These are phyloP conservation scores for Zygosaccharomyces sapae DNA, from an alignment of 1,139 yeast species.

Conservation along the genomic window DNA sequence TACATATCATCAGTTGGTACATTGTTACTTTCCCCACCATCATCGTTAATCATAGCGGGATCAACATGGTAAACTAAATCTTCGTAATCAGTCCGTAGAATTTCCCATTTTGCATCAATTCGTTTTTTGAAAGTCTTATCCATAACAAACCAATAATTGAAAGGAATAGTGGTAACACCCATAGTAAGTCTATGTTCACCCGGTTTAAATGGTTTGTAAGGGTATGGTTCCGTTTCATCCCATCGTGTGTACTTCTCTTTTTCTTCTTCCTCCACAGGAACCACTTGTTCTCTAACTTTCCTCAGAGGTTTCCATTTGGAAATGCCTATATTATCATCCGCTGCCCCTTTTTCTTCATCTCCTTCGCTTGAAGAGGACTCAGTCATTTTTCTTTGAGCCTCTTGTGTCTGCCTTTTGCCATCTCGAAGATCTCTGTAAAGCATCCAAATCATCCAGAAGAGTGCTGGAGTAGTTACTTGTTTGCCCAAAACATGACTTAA, in stretches of 20 bases:
- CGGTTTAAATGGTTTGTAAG: slow-evolving; percentile 59
- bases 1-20: slow-evolving; percentile 7
- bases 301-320: not conserved
- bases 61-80: slow-evolving; percentile 20
- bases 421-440: slow-evolving; percentile 13
- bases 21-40: not conserved
- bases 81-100: slow-evolving; percentile 15
- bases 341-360: not conserved
- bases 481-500: slow-evolving; percentile 13
- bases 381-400: too few relatives aligned
- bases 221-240: slow-evolving; percentile 46
- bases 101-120: slow-evolving; percentile 42
- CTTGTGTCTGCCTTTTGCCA: not conserved
- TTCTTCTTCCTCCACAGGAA: slow-evolving; percentile 34
- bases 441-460: slow-evolving; percentile 12
- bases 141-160: slow-evolving; percentile 62
- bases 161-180: slow-evolving; percentile 56
- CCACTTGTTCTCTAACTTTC: slow-evolving; percentile 8
- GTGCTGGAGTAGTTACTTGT: slow-evolving; percentile 15
- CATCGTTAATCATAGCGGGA: slow-evolving; percentile 16
- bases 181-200: slow-evolving; percentile 62
- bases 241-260: slow-evolving; percentile 42
- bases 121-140: slow-evolving; percentile 56
- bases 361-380: not conserved
- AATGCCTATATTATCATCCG: not conserved